Evolutionary conservation across 2,329 filamentous ascomycete species (phyloP), one percentile per base, ranked within the genome.

Genomic region (Pseudogymnoascus sp.): DNA sequence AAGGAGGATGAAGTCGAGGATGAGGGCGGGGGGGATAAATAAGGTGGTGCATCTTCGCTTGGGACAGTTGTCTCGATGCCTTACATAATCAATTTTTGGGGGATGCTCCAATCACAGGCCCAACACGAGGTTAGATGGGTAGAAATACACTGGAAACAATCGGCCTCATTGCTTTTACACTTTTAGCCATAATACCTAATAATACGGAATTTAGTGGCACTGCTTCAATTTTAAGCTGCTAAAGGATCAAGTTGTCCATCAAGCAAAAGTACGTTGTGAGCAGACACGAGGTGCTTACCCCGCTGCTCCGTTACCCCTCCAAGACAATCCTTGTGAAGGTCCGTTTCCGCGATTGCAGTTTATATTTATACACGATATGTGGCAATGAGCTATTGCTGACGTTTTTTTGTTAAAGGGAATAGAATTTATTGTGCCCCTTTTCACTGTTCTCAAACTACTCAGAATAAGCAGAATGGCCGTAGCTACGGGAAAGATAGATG

Each of bases 81-180:
- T 56, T 56, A 56, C 25, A 56, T 56, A 56, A 56, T 56, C 46
- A 18, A 18, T 11, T 18, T 12, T 34, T 4, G 7, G 4, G 11
- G 23, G 23, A 16, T 34, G 1, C n/a, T 6, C 46, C 46, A 53
- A 53, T 53, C 46, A 34, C 25, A 34, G 25, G 25, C 46, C 28
- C 25, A 56, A 56, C 46, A 56, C n/a, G 46, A 56, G 46, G 46
- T 34, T 31, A 53, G 25, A 56, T 56, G 46, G 46, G n/a, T 18
- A 56, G 46, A 56, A 56, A 56, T 56, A 16, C 25, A 18, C 1
- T 56, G n/a, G 12, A 56, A 56, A 56, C 21, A 16, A 18, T 56
- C 25, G 28, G 46, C 28, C 28, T 53, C 46, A 31, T 10, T 18
- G n/a, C n/a, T 8, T 56, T 25, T 34, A 56, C 46, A 18, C 46